These are phyloP conservation scores for Leishmania gerbilli DNA, from an alignment of 208 protist species.

Conservation along the genomic window DNA sequence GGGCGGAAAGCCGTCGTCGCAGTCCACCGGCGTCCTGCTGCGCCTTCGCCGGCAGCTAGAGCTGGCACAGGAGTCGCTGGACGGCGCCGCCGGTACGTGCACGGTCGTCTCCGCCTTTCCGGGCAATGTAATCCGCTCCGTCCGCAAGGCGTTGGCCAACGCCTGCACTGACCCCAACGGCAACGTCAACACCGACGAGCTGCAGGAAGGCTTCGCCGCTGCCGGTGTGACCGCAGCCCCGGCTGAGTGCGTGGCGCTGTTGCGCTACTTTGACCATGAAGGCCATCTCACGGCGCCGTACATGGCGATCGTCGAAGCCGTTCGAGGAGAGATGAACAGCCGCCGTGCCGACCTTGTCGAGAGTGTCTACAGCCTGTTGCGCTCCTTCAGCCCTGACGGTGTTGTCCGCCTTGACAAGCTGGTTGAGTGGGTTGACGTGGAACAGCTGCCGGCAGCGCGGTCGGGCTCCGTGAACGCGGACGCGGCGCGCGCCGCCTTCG, in stretches of 20 bases:
- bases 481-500: conserved; percentile 58
- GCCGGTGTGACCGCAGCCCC: conserved; percentile 38
- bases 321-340: conserved; percentile 76
- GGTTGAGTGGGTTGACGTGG: conserved; percentile 69
- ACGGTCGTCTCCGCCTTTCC: conserved; percentile 50
- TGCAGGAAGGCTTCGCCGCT: conserved; percentile 53
- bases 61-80: conserved; percentile 33
- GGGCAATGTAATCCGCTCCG: conserved; percentile 67
- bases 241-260: conserved; percentile 71
- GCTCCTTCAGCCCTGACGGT: conserved; percentile 49
- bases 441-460: conserved; percentile 45
- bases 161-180: conserved; percentile 33
- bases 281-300: conserved; percentile 47
- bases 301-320: conserved; percentile 44
- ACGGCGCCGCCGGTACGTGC: background rate
- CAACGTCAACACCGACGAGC: conserved; percentile 70
- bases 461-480: conserved; percentile 42
- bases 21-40: conserved; percentile 61
- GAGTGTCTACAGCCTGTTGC: conserved; percentile 71
- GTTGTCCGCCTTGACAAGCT: conserved; percentile 44
- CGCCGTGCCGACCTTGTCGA: conserved; percentile 62
- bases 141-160: conserved; percentile 46
- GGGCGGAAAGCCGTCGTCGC: conserved; percentile 53
- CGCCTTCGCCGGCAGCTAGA: conserved; percentile 71
- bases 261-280: conserved; percentile 68